Conservation (phyloP, 2,329 filamentous ascomycete species). For the Ramularia collo-cygni region DNA sequence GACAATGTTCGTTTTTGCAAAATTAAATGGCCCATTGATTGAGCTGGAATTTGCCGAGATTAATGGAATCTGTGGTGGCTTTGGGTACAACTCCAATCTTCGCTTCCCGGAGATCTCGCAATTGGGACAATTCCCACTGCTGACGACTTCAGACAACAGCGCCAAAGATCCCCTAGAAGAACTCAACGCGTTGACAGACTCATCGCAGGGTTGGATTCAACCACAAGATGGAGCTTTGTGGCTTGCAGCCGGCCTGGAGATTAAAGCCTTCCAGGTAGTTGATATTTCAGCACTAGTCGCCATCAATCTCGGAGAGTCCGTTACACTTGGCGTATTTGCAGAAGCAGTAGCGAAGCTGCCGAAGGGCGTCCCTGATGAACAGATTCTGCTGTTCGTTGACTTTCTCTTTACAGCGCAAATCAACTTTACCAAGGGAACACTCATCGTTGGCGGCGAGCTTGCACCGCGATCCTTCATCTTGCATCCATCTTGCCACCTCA, state of each 20-base stretch:
- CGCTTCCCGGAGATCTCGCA: conserved; percentile 5
- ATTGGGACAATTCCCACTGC: conserved; percentile 7
- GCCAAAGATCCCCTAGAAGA: conserved; percentile 2
- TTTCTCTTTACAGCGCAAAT: neutral
- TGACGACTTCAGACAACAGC: neutral
- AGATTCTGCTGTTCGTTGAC: neutral
- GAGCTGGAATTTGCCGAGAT: conserved; percentile 9
- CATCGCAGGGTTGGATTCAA: neutral
- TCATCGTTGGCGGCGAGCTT: conserved; percentile 4
- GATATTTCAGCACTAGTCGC: conserved; percentile 3
- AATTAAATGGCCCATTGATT: conserved; percentile 10
- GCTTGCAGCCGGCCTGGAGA: conserved; percentile 8
- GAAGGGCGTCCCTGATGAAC: neutral
- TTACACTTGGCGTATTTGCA: conserved; percentile 8
- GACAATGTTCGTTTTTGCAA: conserved; percentile 9
- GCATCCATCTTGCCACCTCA: conserved; percentile 5
- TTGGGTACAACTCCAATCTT: conserved; percentile 10
- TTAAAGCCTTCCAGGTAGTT: conserved; percentile 4
- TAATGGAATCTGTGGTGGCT: conserved; percentile 6
- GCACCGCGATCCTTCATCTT: conserved; percentile 7
- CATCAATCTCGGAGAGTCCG: conserved; percentile 5
- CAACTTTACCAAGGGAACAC: conserved; percentile 3
- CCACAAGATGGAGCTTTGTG: conserved; percentile 6
- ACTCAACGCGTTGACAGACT: conserved; percentile 4
- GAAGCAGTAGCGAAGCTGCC: conserved; percentile 8